Evolutionary conservation across 352 stramenopile species (phyloP).

Genomic region (Globisporangium uncinulatum): DNA sequence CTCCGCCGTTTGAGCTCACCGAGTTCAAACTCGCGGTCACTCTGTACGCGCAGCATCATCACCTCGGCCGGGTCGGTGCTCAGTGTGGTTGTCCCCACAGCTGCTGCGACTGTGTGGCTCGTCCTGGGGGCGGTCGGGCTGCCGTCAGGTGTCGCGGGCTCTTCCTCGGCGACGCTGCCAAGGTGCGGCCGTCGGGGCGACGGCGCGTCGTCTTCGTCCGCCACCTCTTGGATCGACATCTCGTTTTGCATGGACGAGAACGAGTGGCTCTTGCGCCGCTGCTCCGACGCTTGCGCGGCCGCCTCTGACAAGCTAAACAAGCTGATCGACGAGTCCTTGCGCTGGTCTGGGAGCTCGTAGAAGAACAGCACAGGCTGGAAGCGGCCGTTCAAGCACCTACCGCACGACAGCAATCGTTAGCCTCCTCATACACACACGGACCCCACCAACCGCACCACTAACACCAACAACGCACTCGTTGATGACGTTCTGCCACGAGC

Average conservation of each 20-base stretch:
- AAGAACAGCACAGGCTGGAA: conserved; percentile 83
- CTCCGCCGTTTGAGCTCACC: conserved; percentile 39
- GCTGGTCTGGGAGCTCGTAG: conserved; percentile 77
- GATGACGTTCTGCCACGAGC: conserved; percentile 71
- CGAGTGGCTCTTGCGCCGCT: conserved; percentile 53
- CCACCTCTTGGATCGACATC: conserved; percentile 43
- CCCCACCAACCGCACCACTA: not conserved
- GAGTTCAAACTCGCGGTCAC: conserved; percentile 47
- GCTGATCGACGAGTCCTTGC: conserved; percentile 78
- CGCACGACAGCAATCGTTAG: not conserved
- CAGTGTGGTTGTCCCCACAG: not conserved
- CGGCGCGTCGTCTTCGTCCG: conserved; percentile 27
- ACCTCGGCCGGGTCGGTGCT: not conserved
- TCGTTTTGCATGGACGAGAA: conserved; percentile 48
- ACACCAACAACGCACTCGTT: conserved; percentile 24
- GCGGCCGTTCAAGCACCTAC: conserved; percentile 60
- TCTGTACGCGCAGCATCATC: conserved; percentile 41
- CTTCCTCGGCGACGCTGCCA: conserved; percentile 26
- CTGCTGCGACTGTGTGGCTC: not conserved
- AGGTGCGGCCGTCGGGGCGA: conserved; percentile 30
- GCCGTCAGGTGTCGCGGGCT: conserved; percentile 4
- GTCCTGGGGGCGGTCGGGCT: not conserved
- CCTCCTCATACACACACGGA: not conserved
- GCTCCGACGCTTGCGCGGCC: conserved; percentile 24
- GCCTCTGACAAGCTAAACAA: conserved; percentile 36